Conservation (phyloP, 768 basidiomycete genomes). For the Russula sp. region DNA sequence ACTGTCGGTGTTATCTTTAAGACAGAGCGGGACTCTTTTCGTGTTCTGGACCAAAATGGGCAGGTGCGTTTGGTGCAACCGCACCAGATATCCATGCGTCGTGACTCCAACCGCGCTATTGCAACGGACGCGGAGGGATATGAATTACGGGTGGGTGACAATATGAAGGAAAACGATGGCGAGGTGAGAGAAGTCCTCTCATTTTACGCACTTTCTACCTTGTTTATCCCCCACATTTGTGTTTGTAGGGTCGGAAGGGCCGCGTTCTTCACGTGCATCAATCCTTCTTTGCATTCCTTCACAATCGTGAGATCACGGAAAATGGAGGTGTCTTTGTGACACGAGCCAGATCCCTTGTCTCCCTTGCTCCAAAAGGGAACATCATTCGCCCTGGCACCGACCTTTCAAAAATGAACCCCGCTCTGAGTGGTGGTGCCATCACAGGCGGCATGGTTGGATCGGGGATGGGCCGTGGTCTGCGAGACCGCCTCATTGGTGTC, state of each 20-base stretch:
- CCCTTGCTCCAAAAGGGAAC: slow-evolving; percentile 80
- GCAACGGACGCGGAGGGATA: slow-evolving; percentile 87
- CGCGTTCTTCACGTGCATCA: slow-evolving; percentile 90
- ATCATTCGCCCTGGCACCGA: slow-evolving; percentile 61
- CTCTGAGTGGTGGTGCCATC: slow-evolving; percentile 47
- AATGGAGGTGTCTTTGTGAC: slow-evolving; percentile 95
- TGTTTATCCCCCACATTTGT: slow-evolving; percentile 6
- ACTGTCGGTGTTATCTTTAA: slow-evolving; percentile 97
- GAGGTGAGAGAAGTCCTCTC: slow-evolving; percentile 46
- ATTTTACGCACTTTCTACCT: neutral
- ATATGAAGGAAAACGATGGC: slow-evolving; percentile 86
- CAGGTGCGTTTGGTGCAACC: slow-evolving; percentile 85
- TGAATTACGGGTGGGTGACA: slow-evolving; percentile 81
- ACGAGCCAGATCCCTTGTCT: slow-evolving; percentile 72
- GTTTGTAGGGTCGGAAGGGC: slow-evolving; percentile 73
- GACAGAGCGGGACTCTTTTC: slow-evolving; percentile 92
- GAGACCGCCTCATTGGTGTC: slow-evolving; percentile 76
- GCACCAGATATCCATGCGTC: slow-evolving; percentile 89
- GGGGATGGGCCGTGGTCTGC: slow-evolving; percentile 72
- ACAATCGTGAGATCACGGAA: slow-evolving; percentile 84
- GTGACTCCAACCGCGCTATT: slow-evolving; percentile 72
- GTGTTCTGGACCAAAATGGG: slow-evolving; percentile 91
- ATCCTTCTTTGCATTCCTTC: slow-evolving; percentile 88
- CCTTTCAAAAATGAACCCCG: slow-evolving; percentile 89
- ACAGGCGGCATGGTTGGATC: slow-evolving; percentile 76